Percentiles rank a stretch among this genome's conserved stretches.
These are phyloP conservation scores for Esteya vermicola DNA, from an alignment of 2,329 filamentous ascomycete species.

Conservation along the genomic window DNA sequence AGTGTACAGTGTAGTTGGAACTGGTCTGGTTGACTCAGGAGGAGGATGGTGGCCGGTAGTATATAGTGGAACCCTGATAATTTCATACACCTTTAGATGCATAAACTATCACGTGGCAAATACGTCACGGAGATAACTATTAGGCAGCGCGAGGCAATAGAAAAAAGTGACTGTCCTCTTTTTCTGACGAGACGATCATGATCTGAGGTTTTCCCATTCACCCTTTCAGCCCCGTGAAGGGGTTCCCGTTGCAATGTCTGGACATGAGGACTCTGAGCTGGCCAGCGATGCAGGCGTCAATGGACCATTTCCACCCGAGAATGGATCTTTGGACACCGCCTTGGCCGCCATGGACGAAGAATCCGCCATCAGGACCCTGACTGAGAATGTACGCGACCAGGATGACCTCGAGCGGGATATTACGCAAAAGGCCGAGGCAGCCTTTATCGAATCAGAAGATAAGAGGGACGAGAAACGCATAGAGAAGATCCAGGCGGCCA, in stretches of 20 bases:
- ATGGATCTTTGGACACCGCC: background rate
- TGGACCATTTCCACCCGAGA: background rate
- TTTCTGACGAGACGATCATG: no score
- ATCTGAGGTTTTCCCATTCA: background rate
- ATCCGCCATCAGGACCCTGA: constrained; percentile 45
- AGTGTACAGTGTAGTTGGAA: no score
- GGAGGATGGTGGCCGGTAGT: no score
- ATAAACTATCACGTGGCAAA: no score
- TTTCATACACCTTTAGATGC: no score
- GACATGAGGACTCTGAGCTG: no score
- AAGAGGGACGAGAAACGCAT: constrained; percentile 49
- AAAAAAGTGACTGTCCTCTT: no score
- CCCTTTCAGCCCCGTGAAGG: background rate
- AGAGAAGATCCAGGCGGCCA: constrained; percentile 37
- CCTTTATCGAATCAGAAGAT: constrained; percentile 47
- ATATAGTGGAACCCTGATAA: no score
- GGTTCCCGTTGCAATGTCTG: background rate
- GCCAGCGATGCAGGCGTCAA: no score
- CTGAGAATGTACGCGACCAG: constrained; percentile 65
- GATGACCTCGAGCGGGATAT: constrained; percentile 87
- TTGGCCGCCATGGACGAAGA: constrained; percentile 34
- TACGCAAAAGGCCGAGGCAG: constrained; percentile 43
- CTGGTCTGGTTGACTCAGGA: no score
- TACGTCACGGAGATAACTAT: no score
- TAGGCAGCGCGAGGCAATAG: no score